phyloP scores from a whole-genome alignment of 1,139 yeast genomes.

The Candida sanyaensis region DNA sequence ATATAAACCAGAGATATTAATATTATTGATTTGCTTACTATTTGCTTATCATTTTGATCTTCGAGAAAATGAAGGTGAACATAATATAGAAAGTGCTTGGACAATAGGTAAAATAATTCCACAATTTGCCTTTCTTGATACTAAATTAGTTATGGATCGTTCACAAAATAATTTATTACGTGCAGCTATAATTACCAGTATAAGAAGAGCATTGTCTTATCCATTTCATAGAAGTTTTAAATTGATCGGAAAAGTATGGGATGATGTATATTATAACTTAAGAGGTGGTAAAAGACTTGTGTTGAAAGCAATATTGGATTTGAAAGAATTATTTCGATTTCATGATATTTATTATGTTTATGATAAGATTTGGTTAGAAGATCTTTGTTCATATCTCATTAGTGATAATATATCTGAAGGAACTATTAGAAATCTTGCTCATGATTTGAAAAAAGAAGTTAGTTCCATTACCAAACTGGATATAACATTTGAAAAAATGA shows the following conservation, averaged over 20 bases:
- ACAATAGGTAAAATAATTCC: slow-evolving; percentile 85
- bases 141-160: slow-evolving; percentile 37
- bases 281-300: slow-evolving; percentile 71
- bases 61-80: slow-evolving; percentile 75
- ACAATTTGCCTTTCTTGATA: slow-evolving; percentile 71
- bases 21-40: slow-evolving; percentile 62
- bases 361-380: slow-evolving; percentile 78
- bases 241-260: slow-evolving; percentile 65
- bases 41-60: slow-evolving; percentile 76
- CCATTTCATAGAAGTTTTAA: slow-evolving; percentile 79
- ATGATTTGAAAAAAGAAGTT: slow-evolving; percentile 52
- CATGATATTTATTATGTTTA: slow-evolving; percentile 91
- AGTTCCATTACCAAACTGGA: slow-evolving; percentile 24
- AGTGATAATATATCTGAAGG: slow-evolving; percentile 52
- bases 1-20: slow-evolving; percentile 48
- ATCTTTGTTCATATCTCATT: slow-evolving; percentile 78
- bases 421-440: slow-evolving; percentile 62
- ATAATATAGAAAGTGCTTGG: slow-evolving; percentile 91
- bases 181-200: slow-evolving; percentile 58
- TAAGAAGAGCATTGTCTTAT: slow-evolving; percentile 72
- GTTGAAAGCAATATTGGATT: slow-evolving; percentile 56
- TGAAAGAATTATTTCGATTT: slow-evolving; percentile 74
- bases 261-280: slow-evolving; percentile 67
- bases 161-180: slow-evolving; percentile 33
- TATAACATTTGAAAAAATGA: slow-evolving; percentile 42